Evolutionary conservation across 345 rosid species (phyloP).

Genomic region (Nasturtium officinale): DNA sequence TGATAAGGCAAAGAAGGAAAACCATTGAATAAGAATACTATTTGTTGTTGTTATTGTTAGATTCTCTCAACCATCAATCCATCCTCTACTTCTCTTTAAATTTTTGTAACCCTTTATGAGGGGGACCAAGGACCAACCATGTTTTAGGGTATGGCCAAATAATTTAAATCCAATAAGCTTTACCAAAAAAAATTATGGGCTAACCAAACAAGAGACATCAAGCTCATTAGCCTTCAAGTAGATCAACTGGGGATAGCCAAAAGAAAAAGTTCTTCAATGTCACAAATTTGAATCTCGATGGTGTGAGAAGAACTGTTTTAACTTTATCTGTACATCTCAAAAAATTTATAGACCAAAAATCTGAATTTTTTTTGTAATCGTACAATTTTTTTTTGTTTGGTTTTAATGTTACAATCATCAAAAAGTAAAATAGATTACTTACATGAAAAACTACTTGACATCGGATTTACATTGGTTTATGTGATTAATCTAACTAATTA

Average conservation of each 20-base stretch:
- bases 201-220: conserved; percentile 29
- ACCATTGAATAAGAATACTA: conserved; percentile 43
- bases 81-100: conserved; percentile 42
- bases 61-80: conserved; percentile 42
- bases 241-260: not conserved
- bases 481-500: not conserved
- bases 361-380: not conserved
- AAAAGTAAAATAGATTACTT: not conserved
- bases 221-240: conserved; percentile 6
- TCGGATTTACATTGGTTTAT: not conserved
- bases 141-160: conserved; percentile 44
- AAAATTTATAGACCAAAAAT: not conserved
- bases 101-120: conserved; percentile 40
- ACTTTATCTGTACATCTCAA: not conserved
- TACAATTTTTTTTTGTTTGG: not conserved
- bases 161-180: conserved; percentile 28
- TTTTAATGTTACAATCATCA: too few relatives aligned
- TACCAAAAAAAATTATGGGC: conserved; percentile 35
- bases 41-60: conserved; percentile 42
- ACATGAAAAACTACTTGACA: not conserved
- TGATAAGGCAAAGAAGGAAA: conserved; percentile 48
- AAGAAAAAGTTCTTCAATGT: not conserved
- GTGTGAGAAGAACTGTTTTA: not conserved
- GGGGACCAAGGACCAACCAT: conserved; percentile 47
- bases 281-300: not conserved